phyloP scores from a whole-genome alignment of 768 basidiomycete species.

The Rhodocollybia butyracea region DNA sequence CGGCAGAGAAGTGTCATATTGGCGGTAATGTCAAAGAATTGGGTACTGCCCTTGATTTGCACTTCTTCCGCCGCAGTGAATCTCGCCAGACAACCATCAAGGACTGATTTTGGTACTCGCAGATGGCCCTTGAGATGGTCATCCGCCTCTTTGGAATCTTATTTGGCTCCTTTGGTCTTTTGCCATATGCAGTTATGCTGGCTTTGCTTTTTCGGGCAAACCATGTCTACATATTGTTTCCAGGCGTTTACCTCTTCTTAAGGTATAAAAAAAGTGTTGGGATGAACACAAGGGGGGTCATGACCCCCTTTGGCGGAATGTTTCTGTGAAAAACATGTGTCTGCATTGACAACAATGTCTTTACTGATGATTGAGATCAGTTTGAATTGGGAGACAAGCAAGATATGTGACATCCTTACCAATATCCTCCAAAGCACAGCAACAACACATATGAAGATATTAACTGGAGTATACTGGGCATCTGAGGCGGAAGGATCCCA shows the following conservation, averaged over 20 bases:
- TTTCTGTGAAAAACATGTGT: constrained; percentile 33
- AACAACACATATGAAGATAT: constrained; percentile 20
- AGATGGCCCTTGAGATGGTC: constrained; percentile 18
- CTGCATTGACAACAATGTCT: constrained; percentile 26
- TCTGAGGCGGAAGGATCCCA: background rate
- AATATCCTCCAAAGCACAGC: constrained; percentile 24
- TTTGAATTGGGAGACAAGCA: background rate
- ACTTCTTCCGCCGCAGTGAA: constrained; percentile 27
- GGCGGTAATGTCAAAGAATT: constrained; percentile 27
- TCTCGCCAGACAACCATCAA: constrained; percentile 28
- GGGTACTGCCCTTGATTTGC: constrained; percentile 22
- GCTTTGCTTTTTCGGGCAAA: constrained; percentile 1
- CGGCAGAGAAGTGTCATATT: constrained; percentile 35
- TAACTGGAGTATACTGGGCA: background rate
- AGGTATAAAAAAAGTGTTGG: constrained; percentile 18
- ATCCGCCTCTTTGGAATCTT: no score
- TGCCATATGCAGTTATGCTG: background rate
- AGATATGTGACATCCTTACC: background rate
- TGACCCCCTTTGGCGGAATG: constrained; percentile 9
- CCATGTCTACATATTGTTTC: constrained; percentile 16
- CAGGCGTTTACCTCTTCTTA: constrained; percentile 15
- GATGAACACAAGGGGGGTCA: constrained; percentile 17
- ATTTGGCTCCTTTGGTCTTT: no score
- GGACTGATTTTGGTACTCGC: constrained; percentile 21
- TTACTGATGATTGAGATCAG: constrained; percentile 15